Evolutionary conservation across 495 filamentous ascomycete genomes (phyloP), one percentile per base, ranked within the genome.

Genomic region (Entonaema liquescens): DNA sequence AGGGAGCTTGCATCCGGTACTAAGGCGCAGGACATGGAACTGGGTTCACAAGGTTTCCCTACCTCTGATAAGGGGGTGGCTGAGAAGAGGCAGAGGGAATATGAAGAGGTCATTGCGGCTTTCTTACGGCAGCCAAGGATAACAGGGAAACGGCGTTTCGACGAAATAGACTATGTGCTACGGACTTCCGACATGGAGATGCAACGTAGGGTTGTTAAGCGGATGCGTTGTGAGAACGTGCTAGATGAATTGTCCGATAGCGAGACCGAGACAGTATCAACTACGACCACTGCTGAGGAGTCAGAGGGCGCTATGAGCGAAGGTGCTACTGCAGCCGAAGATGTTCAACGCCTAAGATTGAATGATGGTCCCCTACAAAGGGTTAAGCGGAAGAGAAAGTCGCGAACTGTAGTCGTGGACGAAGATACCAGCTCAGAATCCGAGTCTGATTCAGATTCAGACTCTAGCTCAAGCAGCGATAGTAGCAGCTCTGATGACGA

Each of bases 1-100:
- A 83, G 86, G n/a, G 83, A 90, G 66, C 81, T 83, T 19, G 90
- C 91, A 5, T 81, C 83, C 58, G 84, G 88, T 38, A 81, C 87
- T 59, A 82, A 80, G 62, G 78, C 82, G 31, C 79, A 80, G 63
- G 82, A 84, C 70, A 82, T 83, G 75, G 81, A 86, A 54, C 76
- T 80, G 35, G 82, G 80, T 31, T 67, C 74, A 13, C 77, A 70
- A 40, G 81, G 74, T 13, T 85, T 83, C 68, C 71, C 74, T 29
- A 75, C 74, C 44, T 70, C 73, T 25, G 77, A 74, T 54, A 82
- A 82, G 80, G 81, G 83, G 21, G 77, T 82, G 72, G 56, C 65
- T 31, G 78, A 81, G 63, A 73, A 72, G 52, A 82, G 80, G 59
- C 80, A 84, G 47, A 80, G 77, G 57, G 77, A 85, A 44, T 92